Evolutionary conservation across 2,329 filamentous ascomycete genomes (phyloP).

Genomic region (Dothideomycetes sp.): DNA sequence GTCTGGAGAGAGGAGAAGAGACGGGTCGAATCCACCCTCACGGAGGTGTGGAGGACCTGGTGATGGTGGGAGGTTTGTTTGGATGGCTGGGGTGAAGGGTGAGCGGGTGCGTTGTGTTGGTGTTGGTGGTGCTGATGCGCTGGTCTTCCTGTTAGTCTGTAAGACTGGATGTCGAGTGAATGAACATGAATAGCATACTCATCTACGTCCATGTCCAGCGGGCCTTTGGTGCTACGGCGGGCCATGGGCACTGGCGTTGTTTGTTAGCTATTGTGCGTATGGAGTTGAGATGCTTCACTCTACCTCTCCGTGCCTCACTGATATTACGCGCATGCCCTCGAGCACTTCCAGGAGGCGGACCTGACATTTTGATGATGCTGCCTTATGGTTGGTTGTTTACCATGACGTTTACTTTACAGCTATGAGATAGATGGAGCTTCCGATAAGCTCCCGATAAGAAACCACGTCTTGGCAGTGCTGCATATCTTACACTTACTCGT

Average conservation of each 20-base stretch:
- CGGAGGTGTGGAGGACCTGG: conserved; percentile 7
- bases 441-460: too few species aligned
- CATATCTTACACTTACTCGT: too few species aligned
- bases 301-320: not conserved
- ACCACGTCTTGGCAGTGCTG: too few species aligned
- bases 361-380: not conserved
- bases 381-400: too few species aligned
- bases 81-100: conserved; percentile 9
- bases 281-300: not conserved
- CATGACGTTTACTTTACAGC: too few species aligned
- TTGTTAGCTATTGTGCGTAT: not conserved
- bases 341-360: not conserved
- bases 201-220: conserved; percentile 67
- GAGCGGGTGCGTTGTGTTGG: conserved; percentile 11
- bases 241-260: conserved; percentile 42
- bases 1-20: conserved; percentile 12
- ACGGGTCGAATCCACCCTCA: conserved; percentile 2
- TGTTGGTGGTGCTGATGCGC: conserved; percentile 1
- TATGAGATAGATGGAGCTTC: too few species aligned
- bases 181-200: conserved; percentile 17
- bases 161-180: not conserved
- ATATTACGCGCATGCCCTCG: not conserved
- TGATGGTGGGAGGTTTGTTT: conserved; percentile 15
- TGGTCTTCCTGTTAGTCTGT: not conserved
- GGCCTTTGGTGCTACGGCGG: conserved; percentile 64